Evolutionary conservation across 78 protist species (phyloP).

Genomic region (Dictyostelium brefeldianum): DNA sequence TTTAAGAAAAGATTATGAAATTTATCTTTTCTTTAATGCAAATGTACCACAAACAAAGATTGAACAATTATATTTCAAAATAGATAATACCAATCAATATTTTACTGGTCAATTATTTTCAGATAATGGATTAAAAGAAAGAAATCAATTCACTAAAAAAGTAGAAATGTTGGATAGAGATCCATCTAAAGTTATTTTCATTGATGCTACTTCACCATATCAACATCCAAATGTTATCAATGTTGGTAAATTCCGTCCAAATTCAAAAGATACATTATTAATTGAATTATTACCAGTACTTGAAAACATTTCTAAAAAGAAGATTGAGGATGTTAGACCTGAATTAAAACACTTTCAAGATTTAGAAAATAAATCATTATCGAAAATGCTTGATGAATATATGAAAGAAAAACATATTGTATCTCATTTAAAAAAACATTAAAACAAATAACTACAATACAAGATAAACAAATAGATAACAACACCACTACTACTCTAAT

Average conservation of each 20-base stretch:
- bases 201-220: conserved; percentile 37
- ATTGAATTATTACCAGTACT: conserved; percentile 53
- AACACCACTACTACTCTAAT: too few species aligned
- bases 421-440: too few species aligned
- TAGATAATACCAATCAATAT: conserved; percentile 26
- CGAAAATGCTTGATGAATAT: background rate
- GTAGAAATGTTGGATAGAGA: conserved; percentile 53
- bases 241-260: conserved; percentile 51
- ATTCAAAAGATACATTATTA: conserved; percentile 42
- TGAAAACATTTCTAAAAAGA: background rate
- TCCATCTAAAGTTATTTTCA: conserved; percentile 45
- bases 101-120: conserved; percentile 14
- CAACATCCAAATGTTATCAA: conserved; percentile 66
- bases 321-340: conserved; percentile 12
- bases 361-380: background rate
- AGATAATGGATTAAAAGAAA: conserved; percentile 52
- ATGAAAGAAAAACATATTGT: too few species aligned
- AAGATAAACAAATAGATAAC: too few species aligned
- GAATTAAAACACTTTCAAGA: conserved; percentile 23
- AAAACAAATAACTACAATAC: too few species aligned
- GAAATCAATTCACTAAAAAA: conserved; percentile 29
- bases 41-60: conserved; percentile 9
- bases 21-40: conserved; percentile 26
- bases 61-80: conserved; percentile 31
- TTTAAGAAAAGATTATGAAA: conserved; percentile 41